Conservation (phyloP, 768 basidiomycete genomes). For the Amanita muscaria region DNA sequence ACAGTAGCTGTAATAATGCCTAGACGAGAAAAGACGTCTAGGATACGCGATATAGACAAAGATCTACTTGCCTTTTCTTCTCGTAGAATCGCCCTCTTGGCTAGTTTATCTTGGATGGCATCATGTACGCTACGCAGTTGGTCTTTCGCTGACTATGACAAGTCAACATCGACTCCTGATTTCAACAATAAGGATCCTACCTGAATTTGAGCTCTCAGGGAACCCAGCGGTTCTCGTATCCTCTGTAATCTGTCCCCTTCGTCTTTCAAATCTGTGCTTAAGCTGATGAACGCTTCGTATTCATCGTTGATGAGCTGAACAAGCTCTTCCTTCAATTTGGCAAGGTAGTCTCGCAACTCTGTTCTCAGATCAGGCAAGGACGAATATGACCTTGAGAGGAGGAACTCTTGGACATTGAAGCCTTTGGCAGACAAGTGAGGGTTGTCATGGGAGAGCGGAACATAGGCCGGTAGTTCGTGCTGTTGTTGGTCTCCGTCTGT, state of each 20-base stretch:
- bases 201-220: conserved; percentile 56
- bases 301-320: conserved; percentile 96
- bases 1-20: conserved; percentile 78
- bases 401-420: conserved; percentile 82
- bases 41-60: conserved; percentile 1
- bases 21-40: conserved; percentile 20
- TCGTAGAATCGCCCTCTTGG: conserved; percentile 63
- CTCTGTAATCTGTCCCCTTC: conserved; percentile 67
- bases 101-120: conserved; percentile 71
- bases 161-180: not conserved
- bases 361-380: conserved; percentile 81
- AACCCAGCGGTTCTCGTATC: conserved; percentile 58
- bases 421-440: conserved; percentile 54
- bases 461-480: conserved; percentile 51
- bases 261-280: conserved; percentile 86
- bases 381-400: conserved; percentile 77
- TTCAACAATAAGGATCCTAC: conserved; percentile 32
- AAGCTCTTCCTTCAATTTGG: conserved; percentile 81
- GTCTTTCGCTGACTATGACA: conserved; percentile 45
- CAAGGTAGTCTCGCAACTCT: conserved; percentile 82
- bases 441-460: conserved; percentile 76
- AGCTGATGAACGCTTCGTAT: conserved; percentile 94
- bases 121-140: conserved; percentile 61
- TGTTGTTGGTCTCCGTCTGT: conserved; percentile 11
- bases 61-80: conserved; percentile 69